Evolutionary conservation across 768 basidiomycete genomes (phyloP).

Genomic region (Rickenella mellea): DNA sequence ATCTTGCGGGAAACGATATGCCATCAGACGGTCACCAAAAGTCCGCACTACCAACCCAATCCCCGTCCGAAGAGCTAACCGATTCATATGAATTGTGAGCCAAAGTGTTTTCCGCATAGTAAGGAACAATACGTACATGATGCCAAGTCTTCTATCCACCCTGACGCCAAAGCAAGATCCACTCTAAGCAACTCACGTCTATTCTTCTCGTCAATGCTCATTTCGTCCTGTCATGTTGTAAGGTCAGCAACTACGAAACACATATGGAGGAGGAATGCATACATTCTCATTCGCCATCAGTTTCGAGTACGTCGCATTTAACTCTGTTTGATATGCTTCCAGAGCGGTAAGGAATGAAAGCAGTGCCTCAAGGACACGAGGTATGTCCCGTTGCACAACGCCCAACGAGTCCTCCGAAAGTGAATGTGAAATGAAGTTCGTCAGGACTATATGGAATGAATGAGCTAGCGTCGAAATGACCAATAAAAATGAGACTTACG

Average conservation of each 20-base stretch:
- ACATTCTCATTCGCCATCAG: too few species aligned
- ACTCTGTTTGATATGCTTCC: slow-evolving; percentile 52
- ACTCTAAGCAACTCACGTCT: slow-evolving; percentile 11
- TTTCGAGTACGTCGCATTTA: slow-evolving; percentile 32
- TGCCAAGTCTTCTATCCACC: slow-evolving; percentile 40
- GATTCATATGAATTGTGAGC: neutral
- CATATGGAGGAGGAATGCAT: slow-evolving; percentile 24
- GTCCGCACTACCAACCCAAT: slow-evolving; percentile 57
- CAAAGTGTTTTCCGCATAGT: neutral
- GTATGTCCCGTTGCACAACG: slow-evolving; percentile 77
- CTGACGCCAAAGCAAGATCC: slow-evolving; percentile 48
- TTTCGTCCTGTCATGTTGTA: neutral
- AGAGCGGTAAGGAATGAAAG: slow-evolving; percentile 55
- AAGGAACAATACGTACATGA: slow-evolving; percentile 40
- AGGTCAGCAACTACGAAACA: slow-evolving; percentile 11
- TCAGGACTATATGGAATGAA: slow-evolving; percentile 39
- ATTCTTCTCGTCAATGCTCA: neutral
- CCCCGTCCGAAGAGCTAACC: slow-evolving; percentile 13
- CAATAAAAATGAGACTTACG: slow-evolving; percentile 29
- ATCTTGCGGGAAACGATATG: slow-evolving; percentile 71
- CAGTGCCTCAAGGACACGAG: slow-evolving; percentile 71
- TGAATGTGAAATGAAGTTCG: slow-evolving; percentile 60
- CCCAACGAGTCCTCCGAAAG: slow-evolving; percentile 76
- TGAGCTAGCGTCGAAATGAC: neutral
- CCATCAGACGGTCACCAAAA: slow-evolving; percentile 64